phyloP scores from a whole-genome alignment of 2,329 filamentous ascomycete species.

The Sclerotinia trifoliorum region DNA sequence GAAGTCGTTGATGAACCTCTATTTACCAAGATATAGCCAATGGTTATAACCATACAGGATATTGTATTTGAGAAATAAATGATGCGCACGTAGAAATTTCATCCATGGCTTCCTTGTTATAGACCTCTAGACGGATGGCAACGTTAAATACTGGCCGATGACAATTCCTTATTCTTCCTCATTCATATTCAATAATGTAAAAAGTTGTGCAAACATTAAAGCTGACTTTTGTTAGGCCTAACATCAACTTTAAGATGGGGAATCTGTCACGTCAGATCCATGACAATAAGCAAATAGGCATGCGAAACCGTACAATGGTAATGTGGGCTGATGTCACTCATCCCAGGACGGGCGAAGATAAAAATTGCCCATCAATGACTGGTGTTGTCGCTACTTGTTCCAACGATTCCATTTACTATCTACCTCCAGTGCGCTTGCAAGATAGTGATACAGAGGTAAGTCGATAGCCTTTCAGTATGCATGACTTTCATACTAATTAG shows the following conservation, averaged over 20 bases:
- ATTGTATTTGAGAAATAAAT: too few species aligned
- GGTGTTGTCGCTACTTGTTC: constrained; percentile 71
- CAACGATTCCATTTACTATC: constrained; percentile 67
- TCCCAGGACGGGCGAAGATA: constrained; percentile 61
- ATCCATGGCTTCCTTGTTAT: too few species aligned
- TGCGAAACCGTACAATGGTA: constrained; percentile 71
- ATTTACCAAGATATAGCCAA: too few species aligned
- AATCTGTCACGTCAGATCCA: constrained; percentile 56
- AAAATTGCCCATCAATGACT: constrained; percentile 67
- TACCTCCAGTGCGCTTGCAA: constrained; percentile 67
- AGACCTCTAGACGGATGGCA: too few species aligned
- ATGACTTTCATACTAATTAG: constrained; percentile 8
- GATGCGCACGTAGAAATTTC: too few species aligned
- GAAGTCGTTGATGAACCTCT: too few species aligned
- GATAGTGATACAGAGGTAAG: constrained; percentile 73
- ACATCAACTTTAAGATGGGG: constrained; percentile 78
- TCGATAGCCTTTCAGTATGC: constrained; percentile 36
- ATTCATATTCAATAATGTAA: too few species aligned
- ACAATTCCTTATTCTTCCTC: background rate
- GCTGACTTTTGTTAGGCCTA: constrained; percentile 50
- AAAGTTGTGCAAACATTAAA: too few species aligned
- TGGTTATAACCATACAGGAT: too few species aligned
- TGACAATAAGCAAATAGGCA: constrained; percentile 51
- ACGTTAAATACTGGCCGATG: too few species aligned
- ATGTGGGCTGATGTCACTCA: constrained; percentile 86